A percentile compares a stretch with the other conserved stretches of the same genome.
Conservation (phyloP, 352 stramenopile genomes). For the Blastocystis sp. region DNA sequence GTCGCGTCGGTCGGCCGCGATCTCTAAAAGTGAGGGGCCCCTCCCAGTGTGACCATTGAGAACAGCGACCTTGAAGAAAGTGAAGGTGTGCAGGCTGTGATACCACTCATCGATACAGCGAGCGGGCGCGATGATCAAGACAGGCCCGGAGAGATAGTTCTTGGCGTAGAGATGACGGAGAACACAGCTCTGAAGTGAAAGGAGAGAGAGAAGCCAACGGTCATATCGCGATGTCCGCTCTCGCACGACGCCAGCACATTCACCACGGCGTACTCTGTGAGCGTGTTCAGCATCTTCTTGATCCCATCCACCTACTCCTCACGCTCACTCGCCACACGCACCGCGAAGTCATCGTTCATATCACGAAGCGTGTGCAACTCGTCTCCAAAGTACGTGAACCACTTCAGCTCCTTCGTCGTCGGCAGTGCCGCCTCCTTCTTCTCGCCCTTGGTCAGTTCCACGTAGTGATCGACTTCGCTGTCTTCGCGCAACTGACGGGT, state of each 20-base stretch:
- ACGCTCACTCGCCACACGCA: background rate
- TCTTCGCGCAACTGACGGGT: slow-evolving; percentile 28
- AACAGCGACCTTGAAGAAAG: slow-evolving; percentile 34
- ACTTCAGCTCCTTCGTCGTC: background rate
- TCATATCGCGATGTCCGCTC: background rate
- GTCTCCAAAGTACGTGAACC: slow-evolving; percentile 23
- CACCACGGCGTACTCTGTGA: background rate
- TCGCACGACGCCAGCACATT: background rate
- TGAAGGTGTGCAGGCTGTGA: slow-evolving; percentile 22
- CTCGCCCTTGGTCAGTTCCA: slow-evolving; percentile 30
- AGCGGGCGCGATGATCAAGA: background rate
- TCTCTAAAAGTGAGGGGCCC: background rate
- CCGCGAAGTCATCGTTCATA: background rate
- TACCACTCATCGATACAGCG: background rate
- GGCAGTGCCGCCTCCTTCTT: background rate
- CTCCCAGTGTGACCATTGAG: slow-evolving; percentile 10
- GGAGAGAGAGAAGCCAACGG: background rate
- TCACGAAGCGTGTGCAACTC: background rate
- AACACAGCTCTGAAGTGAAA: background rate
- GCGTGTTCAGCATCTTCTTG: background rate
- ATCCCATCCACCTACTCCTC: background rate
- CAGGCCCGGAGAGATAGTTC: slow-evolving; percentile 28
- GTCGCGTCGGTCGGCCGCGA: background rate
- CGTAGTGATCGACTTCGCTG: slow-evolving; percentile 31
- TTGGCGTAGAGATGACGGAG: slow-evolving; percentile 14